Evolutionary conservation across 139 green algal genomes (phyloP).

Genomic region (Closterium sp.): DNA sequence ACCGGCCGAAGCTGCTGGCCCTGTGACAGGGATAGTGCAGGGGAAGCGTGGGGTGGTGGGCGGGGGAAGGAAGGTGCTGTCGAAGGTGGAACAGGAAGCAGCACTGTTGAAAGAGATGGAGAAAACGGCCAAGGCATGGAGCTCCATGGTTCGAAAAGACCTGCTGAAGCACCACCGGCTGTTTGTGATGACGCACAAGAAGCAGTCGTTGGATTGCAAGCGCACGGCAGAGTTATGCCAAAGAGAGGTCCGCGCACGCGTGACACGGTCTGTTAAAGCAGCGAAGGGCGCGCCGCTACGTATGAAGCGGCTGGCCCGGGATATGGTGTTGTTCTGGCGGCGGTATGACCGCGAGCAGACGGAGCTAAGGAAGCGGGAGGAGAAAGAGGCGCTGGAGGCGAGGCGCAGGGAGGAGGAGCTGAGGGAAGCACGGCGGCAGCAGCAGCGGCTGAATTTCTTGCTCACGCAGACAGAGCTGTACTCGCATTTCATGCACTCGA

Average conservation of each 20-base stretch:
- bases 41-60: background rate
- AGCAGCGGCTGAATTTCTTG: conserved; percentile 71
- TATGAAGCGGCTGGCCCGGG: conserved; percentile 48
- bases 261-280: conserved; percentile 40
- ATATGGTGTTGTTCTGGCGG: conserved; percentile 63
- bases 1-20: background rate
- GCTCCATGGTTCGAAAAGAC: conserved; percentile 41
- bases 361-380: conserved; percentile 36
- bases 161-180: conserved; percentile 27
- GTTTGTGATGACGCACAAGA: conserved; percentile 41
- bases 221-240: conserved; percentile 53
- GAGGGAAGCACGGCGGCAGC: conserved; percentile 60
- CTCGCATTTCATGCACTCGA: conserved; percentile 67
- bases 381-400: conserved; percentile 50
- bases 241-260: conserved; percentile 27
- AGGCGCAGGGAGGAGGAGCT: conserved; percentile 59
- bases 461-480: conserved; percentile 72
- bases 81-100: background rate
- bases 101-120: conserved; percentile 29
- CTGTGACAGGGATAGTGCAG: background rate
- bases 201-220: conserved; percentile 40
- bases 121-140: conserved; percentile 21
- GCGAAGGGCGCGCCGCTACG: conserved; percentile 25
- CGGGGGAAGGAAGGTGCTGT: background rate
- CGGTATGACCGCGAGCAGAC: conserved; percentile 53